Conservation (phyloP, 257 asterid genomes). For the Plantago ovata region DNA sequence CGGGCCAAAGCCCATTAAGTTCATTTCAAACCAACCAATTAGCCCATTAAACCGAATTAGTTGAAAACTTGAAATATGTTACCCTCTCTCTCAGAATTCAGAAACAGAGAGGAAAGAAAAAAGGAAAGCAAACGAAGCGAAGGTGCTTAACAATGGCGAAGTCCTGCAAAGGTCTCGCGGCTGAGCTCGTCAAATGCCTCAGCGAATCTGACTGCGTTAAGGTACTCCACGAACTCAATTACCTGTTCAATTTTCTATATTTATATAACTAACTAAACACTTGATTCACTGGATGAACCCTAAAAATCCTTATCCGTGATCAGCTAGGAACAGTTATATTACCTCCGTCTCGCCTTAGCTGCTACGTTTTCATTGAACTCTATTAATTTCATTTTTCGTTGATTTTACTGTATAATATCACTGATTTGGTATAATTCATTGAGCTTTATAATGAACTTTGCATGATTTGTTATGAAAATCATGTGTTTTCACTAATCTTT, state of each 20-base stretch:
- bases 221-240: constrained; percentile 28
- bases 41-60: background rate
- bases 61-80: background rate
- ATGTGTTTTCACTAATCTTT: too few relatives aligned
- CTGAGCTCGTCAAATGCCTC: constrained; percentile 85
- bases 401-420: too few relatives aligned
- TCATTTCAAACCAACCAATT: background rate
- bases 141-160: constrained; percentile 54
- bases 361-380: background rate
- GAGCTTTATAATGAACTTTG: too few relatives aligned
- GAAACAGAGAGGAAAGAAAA: background rate
- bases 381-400: too few relatives aligned
- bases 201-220: constrained; percentile 90
- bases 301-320: constrained; percentile 9
- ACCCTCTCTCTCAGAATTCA: background rate
- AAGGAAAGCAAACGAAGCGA: background rate
- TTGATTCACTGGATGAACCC: background rate
- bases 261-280: background rate
- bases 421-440: too few relatives aligned
- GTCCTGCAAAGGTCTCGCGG: constrained; percentile 92
- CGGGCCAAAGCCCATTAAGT: background rate
- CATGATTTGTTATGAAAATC: too few relatives aligned
- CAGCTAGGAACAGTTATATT: background rate
- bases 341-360: background rate
- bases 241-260: background rate